Evolutionary conservation across 2,329 filamentous ascomycete genomes (phyloP).

Genomic region (Scolecobasidium constrictum): DNA sequence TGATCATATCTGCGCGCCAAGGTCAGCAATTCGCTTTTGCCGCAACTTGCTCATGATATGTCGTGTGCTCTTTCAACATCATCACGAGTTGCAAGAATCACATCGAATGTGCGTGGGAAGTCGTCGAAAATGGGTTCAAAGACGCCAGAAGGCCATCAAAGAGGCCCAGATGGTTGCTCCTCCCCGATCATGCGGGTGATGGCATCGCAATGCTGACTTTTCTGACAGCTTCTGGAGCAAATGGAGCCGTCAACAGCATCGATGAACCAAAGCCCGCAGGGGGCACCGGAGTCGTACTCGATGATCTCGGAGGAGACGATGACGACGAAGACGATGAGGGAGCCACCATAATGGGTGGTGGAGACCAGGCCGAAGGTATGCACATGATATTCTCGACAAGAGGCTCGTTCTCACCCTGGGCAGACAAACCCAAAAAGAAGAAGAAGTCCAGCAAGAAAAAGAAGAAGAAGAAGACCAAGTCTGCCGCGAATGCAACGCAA

Average conservation of each 20-base stretch:
- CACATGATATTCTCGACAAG: constrained; percentile 4
- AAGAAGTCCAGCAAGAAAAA: constrained; percentile 63
- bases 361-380: constrained; percentile 12
- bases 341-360: constrained; percentile 13
- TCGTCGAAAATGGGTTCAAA: constrained; percentile 24
- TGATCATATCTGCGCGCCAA: too few species aligned
- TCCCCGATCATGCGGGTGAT: background rate
- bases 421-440: constrained; percentile 52
- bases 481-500: constrained; percentile 16
- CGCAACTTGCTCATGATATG: too few species aligned
- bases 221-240: constrained; percentile 18
- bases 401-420: background rate
- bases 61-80: too few species aligned
- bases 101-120: background rate
- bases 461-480: constrained; percentile 42
- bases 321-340: constrained; percentile 20
- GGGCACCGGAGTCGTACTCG: constrained; percentile 23
- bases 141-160: constrained; percentile 25
- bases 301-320: constrained; percentile 20
- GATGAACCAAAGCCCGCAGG: constrained; percentile 24
- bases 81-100: too few species aligned
- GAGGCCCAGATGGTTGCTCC: constrained; percentile 23
- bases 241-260: constrained; percentile 16
- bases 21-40: too few species aligned
- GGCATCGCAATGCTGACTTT: constrained; percentile 13